phyloP scores from a whole-genome alignment of 139 green algal genomes.

The Coccomyxa sp. region DNA sequence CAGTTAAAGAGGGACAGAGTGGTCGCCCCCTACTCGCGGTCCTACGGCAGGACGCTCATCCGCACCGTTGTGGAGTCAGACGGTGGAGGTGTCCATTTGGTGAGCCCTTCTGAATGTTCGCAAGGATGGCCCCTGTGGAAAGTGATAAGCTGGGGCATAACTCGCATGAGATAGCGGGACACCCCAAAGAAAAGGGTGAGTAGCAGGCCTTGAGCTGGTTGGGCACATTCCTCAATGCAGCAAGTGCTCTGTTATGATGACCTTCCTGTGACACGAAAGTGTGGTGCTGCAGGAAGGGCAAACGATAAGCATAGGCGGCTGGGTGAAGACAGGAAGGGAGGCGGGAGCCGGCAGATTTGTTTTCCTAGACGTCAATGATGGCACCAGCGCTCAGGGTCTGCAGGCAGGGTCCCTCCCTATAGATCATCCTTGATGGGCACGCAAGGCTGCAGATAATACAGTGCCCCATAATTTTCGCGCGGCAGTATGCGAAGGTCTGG shows the following conservation, averaged over 20 bases:
- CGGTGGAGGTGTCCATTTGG: conserved; percentile 62
- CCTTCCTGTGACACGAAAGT: too few relatives aligned
- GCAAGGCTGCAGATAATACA: background rate
- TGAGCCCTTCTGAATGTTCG: conserved; percentile 10
- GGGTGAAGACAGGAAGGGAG: conserved; percentile 96
- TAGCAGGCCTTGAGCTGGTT: background rate
- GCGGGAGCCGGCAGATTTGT: conserved; percentile 86
- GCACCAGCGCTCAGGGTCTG: conserved; percentile 82
- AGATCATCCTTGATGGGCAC: background rate
- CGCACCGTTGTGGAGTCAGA: conserved; percentile 50
- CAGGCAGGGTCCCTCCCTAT: conserved; percentile 57
- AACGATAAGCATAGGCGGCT: conserved; percentile 87
- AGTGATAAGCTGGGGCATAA: too few relatives aligned
- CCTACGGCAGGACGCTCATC: conserved; percentile 50
- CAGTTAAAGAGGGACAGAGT: too few relatives aligned
- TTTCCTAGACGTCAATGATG: conserved; percentile 99
- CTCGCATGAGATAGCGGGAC: too few relatives aligned
- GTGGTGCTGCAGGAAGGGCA: conserved; percentile 57
- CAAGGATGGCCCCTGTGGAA: too few relatives aligned
- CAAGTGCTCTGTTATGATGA: background rate
- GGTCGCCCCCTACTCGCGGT: conserved; percentile 48
- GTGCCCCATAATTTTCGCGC: background rate
- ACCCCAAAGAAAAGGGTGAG: background rate
- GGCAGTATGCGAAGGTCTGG: background rate
- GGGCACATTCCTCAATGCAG: background rate